Evolutionary conservation across 345 rosid species (phyloP).

Genomic region (Arabis hirsuta): DNA sequence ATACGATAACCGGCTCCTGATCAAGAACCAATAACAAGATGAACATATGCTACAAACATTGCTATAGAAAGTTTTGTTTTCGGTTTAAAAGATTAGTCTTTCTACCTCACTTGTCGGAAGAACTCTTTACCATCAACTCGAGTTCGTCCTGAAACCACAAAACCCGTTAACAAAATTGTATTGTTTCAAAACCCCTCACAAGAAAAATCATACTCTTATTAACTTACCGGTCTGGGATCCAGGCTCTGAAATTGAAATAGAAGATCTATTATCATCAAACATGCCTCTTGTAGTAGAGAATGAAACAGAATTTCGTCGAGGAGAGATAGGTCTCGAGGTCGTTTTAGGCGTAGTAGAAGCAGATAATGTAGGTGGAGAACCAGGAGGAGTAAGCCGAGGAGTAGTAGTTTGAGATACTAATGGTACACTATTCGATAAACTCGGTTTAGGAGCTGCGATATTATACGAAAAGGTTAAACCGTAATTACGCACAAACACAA

Average conservation of each 20-base stretch:
- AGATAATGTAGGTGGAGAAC: constrained; percentile 78
- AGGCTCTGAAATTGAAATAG: constrained; percentile 60
- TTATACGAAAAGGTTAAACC: not conserved
- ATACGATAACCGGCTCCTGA: constrained; percentile 62
- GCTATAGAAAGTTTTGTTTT: not conserved
- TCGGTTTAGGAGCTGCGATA: constrained; percentile 54
- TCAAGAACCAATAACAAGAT: constrained; percentile 21
- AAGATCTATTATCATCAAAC: constrained; percentile 68
- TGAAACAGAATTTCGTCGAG: constrained; percentile 77
- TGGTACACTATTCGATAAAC: constrained; percentile 48
- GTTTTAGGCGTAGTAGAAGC: constrained; percentile 81
- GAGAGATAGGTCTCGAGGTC: constrained; percentile 76
- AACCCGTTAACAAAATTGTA: not conserved
- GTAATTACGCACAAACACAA: not conserved
- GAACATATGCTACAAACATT: not conserved
- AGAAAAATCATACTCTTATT: not conserved
- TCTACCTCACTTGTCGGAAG: constrained; percentile 95
- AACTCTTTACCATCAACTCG: constrained; percentile 95
- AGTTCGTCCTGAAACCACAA: constrained; percentile 59
- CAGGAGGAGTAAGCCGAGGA: constrained; percentile 83
- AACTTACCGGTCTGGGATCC: constrained; percentile 64
- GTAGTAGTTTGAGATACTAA: constrained; percentile 70
- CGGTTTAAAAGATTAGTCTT: too few relatives aligned
- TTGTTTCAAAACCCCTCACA: not conserved
- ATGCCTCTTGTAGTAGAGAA: constrained; percentile 79